These are phyloP conservation scores for Apiospora koreana DNA, from an alignment of 2,329 filamentous ascomycete species.

Conservation along the genomic window DNA sequence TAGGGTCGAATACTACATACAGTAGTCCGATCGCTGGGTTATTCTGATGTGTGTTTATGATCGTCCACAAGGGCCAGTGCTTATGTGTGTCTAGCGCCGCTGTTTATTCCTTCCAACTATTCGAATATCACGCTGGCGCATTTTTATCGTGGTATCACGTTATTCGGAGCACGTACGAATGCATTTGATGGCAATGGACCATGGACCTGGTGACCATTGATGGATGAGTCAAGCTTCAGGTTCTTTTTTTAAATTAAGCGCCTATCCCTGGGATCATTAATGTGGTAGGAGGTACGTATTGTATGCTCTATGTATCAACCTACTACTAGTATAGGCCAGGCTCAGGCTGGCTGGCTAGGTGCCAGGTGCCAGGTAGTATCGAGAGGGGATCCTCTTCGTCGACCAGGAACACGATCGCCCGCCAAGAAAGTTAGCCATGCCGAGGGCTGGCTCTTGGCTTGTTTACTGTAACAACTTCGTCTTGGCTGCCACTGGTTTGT, in stretches of 20 bases:
- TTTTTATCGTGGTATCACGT: no score
- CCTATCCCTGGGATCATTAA: background rate
- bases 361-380: background rate
- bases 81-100: no score
- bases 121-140: no score
- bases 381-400: background rate
- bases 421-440: constrained; percentile 6
- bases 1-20: background rate
- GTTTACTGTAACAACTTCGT: constrained; percentile 5
- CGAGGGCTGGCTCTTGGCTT: constrained; percentile 7
- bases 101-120: no score
- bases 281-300: background rate
- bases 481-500: constrained; percentile 4
- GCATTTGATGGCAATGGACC: background rate
- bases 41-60: no score
- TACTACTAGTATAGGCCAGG: background rate
- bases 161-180: no score
- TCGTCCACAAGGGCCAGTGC: no score
- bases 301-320: no score
- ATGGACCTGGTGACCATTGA: background rate
- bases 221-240: background rate
- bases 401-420: constrained; percentile 8
- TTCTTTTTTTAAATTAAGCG: constrained; percentile 1
- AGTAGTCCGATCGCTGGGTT: no score
- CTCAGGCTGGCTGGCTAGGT: no score